Conservation (phyloP, 805 yeast genomes). For the Saturnispora ahearnii region DNA sequence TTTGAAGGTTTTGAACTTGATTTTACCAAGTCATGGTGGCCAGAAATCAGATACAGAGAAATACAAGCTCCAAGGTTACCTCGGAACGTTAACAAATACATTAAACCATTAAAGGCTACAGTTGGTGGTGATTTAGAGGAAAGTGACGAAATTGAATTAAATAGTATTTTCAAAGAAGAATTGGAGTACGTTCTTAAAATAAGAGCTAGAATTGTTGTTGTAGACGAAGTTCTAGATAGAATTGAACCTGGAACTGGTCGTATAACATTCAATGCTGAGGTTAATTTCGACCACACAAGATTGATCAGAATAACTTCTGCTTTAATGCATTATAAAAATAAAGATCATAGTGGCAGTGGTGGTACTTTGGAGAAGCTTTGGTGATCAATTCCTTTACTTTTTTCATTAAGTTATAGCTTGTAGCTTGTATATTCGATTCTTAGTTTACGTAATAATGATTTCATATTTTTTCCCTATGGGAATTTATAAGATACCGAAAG, state of each 20-base stretch:
- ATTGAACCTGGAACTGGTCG: conserved; percentile 23
- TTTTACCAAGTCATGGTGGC: conserved; percentile 24
- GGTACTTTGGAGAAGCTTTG: conserved; percentile 24
- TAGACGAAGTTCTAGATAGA: conserved; percentile 13
- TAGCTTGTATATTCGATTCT: neutral
- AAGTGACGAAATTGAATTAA: conserved; percentile 15
- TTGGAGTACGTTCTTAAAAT: conserved; percentile 27
- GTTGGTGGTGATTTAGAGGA: conserved; percentile 19
- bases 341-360: conserved; percentile 16
- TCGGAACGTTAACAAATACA: conserved; percentile 22
- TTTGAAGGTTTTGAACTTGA: conserved; percentile 28
- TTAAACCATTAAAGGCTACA: conserved; percentile 25
- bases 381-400: conserved; percentile 11
- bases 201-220: conserved; percentile 23
- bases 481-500: neutral
- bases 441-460: neutral
- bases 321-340: conserved; percentile 20
- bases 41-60: conserved; percentile 20
- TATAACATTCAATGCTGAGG: conserved; percentile 26
- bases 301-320: conserved; percentile 24
- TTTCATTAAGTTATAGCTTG: neutral
- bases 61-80: conserved; percentile 18
- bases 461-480: neutral
- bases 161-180: conserved; percentile 19
- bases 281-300: conserved; percentile 31